Evolutionary conservation across 768 basidiomycete genomes (phyloP).

Genomic region (Russula lepida): DNA sequence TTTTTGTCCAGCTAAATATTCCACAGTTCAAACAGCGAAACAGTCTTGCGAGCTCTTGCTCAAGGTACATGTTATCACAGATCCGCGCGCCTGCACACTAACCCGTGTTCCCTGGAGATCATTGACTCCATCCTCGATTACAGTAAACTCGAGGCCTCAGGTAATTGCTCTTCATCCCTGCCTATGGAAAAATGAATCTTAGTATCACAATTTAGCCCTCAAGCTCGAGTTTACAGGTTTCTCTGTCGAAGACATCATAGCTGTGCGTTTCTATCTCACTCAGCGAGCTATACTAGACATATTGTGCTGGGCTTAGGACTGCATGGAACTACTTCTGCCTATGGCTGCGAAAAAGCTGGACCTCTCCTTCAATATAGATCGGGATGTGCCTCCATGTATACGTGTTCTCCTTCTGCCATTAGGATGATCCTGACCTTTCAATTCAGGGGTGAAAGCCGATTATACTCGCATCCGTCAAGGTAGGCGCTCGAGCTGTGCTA

Average conservation of each 20-base stretch:
- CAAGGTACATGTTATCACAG: conserved; percentile 35
- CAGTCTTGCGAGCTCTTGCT: conserved; percentile 68
- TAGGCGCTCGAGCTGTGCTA: conserved; percentile 20
- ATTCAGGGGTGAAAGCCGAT: conserved; percentile 59
- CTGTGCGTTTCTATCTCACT: conserved; percentile 33
- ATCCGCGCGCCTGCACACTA: not conserved
- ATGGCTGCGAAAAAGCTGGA: conserved; percentile 71
- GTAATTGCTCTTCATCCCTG: conserved; percentile 26
- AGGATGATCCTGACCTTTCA: not conserved
- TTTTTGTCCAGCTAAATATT: not conserved
- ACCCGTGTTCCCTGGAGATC: conserved; percentile 36
- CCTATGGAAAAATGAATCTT: conserved; percentile 5
- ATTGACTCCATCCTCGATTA: conserved; percentile 76
- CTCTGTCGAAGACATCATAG: conserved; percentile 61
- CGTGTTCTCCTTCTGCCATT: not conserved
- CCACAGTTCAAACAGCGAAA: conserved; percentile 63
- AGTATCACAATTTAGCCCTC: conserved; percentile 37
- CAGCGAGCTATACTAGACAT: not conserved
- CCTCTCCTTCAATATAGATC: conserved; percentile 61
- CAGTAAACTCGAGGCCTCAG: conserved; percentile 71
- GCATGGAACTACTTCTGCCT: conserved; percentile 66
- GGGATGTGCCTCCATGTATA: conserved; percentile 57
- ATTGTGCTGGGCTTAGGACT: conserved; percentile 45
- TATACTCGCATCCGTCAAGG: conserved; percentile 70
- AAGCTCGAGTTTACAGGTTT: conserved; percentile 64